phyloP scores from a whole-genome alignment of 352 stramenopile species.

The Phytopythium montanum region DNA sequence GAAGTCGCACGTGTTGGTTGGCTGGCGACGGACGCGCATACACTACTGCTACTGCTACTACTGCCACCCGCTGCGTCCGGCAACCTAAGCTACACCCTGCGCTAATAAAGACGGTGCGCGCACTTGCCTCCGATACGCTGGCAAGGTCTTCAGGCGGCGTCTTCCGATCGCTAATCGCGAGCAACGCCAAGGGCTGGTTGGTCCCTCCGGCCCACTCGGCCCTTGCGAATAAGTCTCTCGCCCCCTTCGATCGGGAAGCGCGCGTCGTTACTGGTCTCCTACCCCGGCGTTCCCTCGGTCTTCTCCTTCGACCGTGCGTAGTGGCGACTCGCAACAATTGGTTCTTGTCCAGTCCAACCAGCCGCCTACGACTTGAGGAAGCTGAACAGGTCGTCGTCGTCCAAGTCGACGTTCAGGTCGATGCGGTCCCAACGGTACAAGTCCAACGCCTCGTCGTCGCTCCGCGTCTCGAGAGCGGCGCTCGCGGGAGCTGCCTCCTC shows the following conservation, averaged over 20 bases:
- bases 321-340: background rate
- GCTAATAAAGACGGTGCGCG: background rate
- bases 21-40: background rate
- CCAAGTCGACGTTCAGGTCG: constrained; percentile 77
- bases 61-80: background rate
- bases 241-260: constrained; percentile 2
- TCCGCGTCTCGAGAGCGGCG: constrained; percentile 13
- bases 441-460: constrained; percentile 58
- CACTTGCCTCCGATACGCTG: constrained; percentile 4
- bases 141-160: background rate
- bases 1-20: background rate
- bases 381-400: constrained; percentile 84
- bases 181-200: background rate
- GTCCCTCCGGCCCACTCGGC: background rate
- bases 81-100: background rate
- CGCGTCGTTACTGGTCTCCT: background rate
- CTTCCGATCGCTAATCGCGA: background rate
- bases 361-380: constrained; percentile 73
- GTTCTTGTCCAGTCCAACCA: background rate
- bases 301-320: background rate
- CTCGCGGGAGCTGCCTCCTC: background rate
- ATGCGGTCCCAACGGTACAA: constrained; percentile 79
- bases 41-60: background rate
- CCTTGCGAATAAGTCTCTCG: background rate
- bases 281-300: background rate